A percentile compares a stretch with the other conserved stretches of the same genome.
Evolutionary conservation across 495 filamentous ascomycete genomes (phyloP).

Genomic region (Symbiotaphrina buchneri): DNA sequence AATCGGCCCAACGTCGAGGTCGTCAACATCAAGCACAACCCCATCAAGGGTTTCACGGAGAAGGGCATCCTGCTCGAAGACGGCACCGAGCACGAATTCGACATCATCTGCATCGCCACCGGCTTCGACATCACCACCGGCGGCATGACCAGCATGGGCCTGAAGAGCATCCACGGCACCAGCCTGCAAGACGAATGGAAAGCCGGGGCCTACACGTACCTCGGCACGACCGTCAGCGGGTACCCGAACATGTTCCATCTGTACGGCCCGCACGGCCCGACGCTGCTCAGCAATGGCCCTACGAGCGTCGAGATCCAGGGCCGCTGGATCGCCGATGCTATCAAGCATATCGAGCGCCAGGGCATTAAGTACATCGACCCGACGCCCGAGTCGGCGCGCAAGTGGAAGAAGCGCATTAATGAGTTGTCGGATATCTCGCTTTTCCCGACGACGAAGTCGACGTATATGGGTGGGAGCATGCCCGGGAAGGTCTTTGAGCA

Average conservation of each 20-base stretch:
- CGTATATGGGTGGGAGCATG: slow-evolving; percentile 20
- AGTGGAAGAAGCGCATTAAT: slow-evolving; percentile 19
- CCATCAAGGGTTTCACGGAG: slow-evolving; percentile 16
- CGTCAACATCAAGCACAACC: slow-evolving; percentile 21
- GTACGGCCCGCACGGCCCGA: slow-evolving; percentile 27
- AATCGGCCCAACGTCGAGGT: slow-evolving; percentile 24
- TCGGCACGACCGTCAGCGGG: slow-evolving; percentile 22
- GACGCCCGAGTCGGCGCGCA: slow-evolving; percentile 19
- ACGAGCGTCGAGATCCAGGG: slow-evolving; percentile 23
- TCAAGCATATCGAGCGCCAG: slow-evolving; percentile 17
- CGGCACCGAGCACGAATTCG: slow-evolving; percentile 20
- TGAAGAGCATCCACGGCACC: slow-evolving; percentile 19
- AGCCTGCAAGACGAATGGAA: slow-evolving; percentile 24
- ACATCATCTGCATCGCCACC: slow-evolving; percentile 29
- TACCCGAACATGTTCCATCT: slow-evolving; percentile 32
- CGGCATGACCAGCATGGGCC: slow-evolving; percentile 22
- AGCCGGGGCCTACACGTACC: slow-evolving; percentile 19
- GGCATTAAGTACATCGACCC: slow-evolving; percentile 20
- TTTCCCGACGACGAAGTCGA: slow-evolving; percentile 18
- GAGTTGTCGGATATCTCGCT: slow-evolving; percentile 19
- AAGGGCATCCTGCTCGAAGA: slow-evolving; percentile 20
- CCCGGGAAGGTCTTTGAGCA: slow-evolving; percentile 22
- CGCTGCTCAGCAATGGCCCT: slow-evolving; percentile 25
- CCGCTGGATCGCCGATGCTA: slow-evolving; percentile 25
- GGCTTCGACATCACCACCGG: slow-evolving; percentile 32